Evolutionary conservation across 345 rosid genomes (phyloP).

Genomic region (Clarkia xantiana): DNA sequence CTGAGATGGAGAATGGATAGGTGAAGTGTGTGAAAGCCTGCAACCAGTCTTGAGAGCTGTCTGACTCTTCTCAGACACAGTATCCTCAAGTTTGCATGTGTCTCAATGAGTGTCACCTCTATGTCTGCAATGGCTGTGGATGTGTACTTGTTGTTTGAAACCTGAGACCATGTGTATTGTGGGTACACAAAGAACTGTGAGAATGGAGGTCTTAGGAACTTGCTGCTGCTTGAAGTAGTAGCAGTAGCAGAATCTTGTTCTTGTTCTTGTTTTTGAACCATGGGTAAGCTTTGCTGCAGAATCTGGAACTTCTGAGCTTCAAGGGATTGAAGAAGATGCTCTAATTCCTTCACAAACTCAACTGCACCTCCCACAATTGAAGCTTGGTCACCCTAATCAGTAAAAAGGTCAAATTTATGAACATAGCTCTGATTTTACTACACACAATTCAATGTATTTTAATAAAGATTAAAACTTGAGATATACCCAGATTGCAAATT

Average conservation of each 20-base stretch:
- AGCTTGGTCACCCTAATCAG: slow-evolving; percentile 77
- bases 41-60: slow-evolving; percentile 47
- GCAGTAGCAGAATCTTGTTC: no score
- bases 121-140: slow-evolving; percentile 48
- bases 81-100: slow-evolving; percentile 75
- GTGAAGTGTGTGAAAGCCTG: slow-evolving; percentile 43
- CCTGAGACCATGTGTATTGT: slow-evolving; percentile 40
- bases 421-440: background rate
- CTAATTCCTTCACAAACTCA: slow-evolving; percentile 79
- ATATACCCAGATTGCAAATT: background rate
- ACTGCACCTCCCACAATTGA: slow-evolving; percentile 87
- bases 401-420: background rate
- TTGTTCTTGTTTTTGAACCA: no score
- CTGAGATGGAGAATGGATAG: slow-evolving; percentile 70
- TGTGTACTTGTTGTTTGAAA: slow-evolving; percentile 30
- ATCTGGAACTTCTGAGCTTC: slow-evolving; percentile 44
- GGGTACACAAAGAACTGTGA: slow-evolving; percentile 43
- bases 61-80: slow-evolving; percentile 36
- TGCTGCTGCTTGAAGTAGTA: background rate
- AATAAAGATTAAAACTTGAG: background rate
- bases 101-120: slow-evolving; percentile 73
- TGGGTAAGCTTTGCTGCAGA: no score
- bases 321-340: slow-evolving; percentile 50
- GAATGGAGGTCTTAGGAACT: slow-evolving; percentile 16
- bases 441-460: background rate